Evolutionary conservation across 139 green algal species (phyloP), one percentile per base, ranked within the genome.

Genomic region (Chlorella sp.): DNA sequence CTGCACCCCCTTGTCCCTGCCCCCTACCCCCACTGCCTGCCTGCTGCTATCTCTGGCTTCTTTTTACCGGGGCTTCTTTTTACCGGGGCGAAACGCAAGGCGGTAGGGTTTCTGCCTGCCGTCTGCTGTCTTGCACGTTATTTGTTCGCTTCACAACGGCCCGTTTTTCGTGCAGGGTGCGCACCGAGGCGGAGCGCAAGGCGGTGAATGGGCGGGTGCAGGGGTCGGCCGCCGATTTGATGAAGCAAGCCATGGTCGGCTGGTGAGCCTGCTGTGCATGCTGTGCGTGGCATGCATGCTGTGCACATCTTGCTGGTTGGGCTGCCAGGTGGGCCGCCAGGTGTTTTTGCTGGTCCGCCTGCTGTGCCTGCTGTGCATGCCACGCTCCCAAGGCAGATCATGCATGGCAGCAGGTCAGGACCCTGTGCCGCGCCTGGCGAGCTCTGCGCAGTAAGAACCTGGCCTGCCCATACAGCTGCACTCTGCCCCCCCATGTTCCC

Each of bases 221-320:
- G 91, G 94, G 94, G 84, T 93, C 85, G 39, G 94, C 93, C 30
- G 93, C 94, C 24, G 94, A 96, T 86, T 83, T 96, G 3, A 94
- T 94, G 83, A 96, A 96, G 88, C 48, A 34, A 22, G 37, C 77
- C 2, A 57, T 57, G 77, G n/a, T 15, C 39, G 34, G 39, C 40
- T 83, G 39, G 37, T 64, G 37, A 7, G 77, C 26, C 24, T 26
- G 14, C n/a, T 40, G 14, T 36, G 32, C 28, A 3, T 19, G n/a
- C 14, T 3, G 37, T 81, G 36, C 3, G 69, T 36, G 30, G 69
- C 28, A 77, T 22, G 16, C 69, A 77, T 34, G 28, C 3, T 34
- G 69, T 57, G 68, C 60, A 71, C 21, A 71, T 28, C 22, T 28
- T 71, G 64, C 21, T 28, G 21, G 64, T 32, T 28, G 64, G 64